A percentile compares a stretch with the other conserved stretches of the same genome.
Conservation (phyloP, 2,329 filamentous ascomycete genomes). For the Cadophora gregata region DNA sequence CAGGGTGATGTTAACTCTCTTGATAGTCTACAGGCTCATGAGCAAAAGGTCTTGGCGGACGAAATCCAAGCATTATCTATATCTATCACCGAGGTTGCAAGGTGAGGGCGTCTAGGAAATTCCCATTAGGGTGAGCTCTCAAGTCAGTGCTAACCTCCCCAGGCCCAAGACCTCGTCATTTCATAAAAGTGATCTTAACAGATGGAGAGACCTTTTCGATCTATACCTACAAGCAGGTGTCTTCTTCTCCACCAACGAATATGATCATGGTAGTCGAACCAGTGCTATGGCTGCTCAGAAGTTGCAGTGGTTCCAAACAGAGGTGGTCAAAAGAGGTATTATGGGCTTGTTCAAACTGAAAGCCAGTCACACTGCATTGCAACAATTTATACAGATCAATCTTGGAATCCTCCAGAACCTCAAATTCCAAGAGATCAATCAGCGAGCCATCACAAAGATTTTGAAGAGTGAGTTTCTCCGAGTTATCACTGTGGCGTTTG, state of each 20-base stretch:
- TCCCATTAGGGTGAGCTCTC: neutral
- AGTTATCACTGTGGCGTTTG: constrained; percentile 1
- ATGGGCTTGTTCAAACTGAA: constrained; percentile 67
- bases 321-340: constrained; percentile 66
- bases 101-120: constrained; percentile 16
- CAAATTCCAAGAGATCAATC: constrained; percentile 85
- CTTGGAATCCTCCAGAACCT: constrained; percentile 77
- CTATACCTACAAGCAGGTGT: constrained; percentile 80
- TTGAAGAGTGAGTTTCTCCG: constrained; percentile 70
- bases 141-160: neutral
- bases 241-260: constrained; percentile 81
- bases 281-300: constrained; percentile 70
- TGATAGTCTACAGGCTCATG: constrained; percentile 66
- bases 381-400: constrained; percentile 75
- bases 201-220: constrained; percentile 83
- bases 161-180: constrained; percentile 59
- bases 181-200: constrained; percentile 69
- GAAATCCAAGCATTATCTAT: constrained; percentile 69
- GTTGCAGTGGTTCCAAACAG: constrained; percentile 71
- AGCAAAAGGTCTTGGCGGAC: constrained; percentile 66
- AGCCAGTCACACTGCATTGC: constrained; percentile 68
- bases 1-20: constrained; percentile 71
- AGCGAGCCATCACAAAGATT: constrained; percentile 79
- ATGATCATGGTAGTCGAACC: constrained; percentile 70
- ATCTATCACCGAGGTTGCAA: constrained; percentile 48